Base-by-base conservation (phyloP, 768 basidiomycete species). In the Panaeolus papilionaceus region DNA sequence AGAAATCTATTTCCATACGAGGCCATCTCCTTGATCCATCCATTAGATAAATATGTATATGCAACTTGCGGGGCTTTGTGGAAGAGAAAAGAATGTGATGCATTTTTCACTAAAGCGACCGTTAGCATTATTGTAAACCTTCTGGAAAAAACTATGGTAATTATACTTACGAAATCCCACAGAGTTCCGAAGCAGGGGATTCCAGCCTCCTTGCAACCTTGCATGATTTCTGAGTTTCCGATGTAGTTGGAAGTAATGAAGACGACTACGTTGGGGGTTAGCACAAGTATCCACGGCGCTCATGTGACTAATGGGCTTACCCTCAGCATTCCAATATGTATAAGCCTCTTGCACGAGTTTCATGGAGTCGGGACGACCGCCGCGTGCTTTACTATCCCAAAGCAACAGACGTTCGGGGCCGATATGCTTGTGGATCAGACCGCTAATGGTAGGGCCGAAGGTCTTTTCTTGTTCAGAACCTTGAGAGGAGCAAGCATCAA, bases 241-340 rank as follows among this genome's bases (percentile, higher is more conserved):
- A 88, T 83, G 71, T 85, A 90, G 79, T 94, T 94, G n/a, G 92
- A 93, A 8, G 92, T 94, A 76, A 94, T 91, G 78, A 94, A 92
- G 33, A 93, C 88, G 54, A 94, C 89, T 88, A 39, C 65, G 54
- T 38, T 26, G 44, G 38, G 38, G 66, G n/a, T 40, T 38, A 62
- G 64, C 69, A 49, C 12, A 23, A 33, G 47, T 51, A 9, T 58
- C 5, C 26, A 37, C 11, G 3, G 26, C 54, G 16, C 20, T 6
- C 0, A 58, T 58, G 6, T 47, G 7, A n/a, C 54, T 9, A 14
- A 26, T 51, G 47, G 54, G 26, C 70, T 66, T 71, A 86, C 88
- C 89, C 80, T 94, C 92, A 2, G 92, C 92, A 47, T 87, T 82
- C 89, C 90, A 94, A 51, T 82, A 84, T 33, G 84, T 75, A 71